phyloP scores from a whole-genome alignment of 148 eudicot genomes.

The Camellia granthamiana region DNA sequence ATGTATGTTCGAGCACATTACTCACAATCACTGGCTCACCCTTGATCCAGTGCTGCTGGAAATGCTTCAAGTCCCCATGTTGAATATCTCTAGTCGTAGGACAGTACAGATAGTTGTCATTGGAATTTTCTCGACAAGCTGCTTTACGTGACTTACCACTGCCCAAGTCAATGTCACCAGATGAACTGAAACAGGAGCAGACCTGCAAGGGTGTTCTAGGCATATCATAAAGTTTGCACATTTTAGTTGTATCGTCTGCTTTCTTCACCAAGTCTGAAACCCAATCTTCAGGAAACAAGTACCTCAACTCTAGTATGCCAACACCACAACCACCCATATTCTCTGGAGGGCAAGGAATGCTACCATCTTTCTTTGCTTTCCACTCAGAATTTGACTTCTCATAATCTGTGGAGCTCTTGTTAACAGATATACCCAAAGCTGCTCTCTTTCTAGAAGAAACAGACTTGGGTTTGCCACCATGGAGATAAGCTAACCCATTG shows the following conservation, averaged over 20 bases:
- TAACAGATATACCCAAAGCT: too few species aligned
- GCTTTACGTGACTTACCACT: slow-evolving; percentile 32
- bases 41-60: slow-evolving; percentile 53
- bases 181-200: slow-evolving; percentile 32
- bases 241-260: slow-evolving; percentile 28
- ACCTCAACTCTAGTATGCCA: slow-evolving; percentile 33
- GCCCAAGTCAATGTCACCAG: slow-evolving; percentile 12
- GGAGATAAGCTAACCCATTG: too few species aligned
- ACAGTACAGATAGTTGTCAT: slow-evolving; percentile 45
- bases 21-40: slow-evolving; percentile 17
- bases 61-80: slow-evolving; percentile 36
- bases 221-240: slow-evolving; percentile 14
- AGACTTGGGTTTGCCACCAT: too few species aligned
- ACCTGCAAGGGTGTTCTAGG: slow-evolving; percentile 14
- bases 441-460: too few species aligned
- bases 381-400: slow-evolving; percentile 23
- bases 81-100: slow-evolving; percentile 39
- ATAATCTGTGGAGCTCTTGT: neutral
- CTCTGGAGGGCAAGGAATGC: slow-evolving; percentile 38
- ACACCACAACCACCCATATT: slow-evolving; percentile 23
- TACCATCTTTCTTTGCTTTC: slow-evolving; percentile 35
- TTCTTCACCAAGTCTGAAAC: slow-evolving; percentile 28
- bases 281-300: slow-evolving; percentile 30
- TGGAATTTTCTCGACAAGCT: slow-evolving; percentile 39
- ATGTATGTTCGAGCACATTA: slow-evolving; percentile 39